Evolutionary conservation across 495 filamentous ascomycete species (phyloP), one percentile per base, ranked within the genome.

Genomic region (Podospora anserina): DNA sequence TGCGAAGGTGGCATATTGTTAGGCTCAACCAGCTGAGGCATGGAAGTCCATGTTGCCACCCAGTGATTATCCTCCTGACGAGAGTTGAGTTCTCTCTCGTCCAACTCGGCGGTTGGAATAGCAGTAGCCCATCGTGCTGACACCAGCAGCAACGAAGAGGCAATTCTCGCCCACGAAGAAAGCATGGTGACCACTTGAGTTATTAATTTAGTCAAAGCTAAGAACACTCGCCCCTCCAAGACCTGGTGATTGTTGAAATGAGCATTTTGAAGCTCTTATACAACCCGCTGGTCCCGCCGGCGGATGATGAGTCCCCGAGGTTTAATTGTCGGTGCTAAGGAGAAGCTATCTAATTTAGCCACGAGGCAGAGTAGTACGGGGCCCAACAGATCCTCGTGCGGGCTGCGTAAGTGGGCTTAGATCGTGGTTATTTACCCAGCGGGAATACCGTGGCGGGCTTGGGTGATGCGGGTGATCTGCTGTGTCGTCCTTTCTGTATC

Each of bases 1-100:
- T 86, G 86, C 2, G 81, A 70, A 0, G 84, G 83, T 13, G 88
- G 88, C 63, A 91, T 80, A 71, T 90, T 90, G 65, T 75, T 81
- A 30, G 81, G 82, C 70, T 91, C 88, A 5, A 87, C 86, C 18
- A 88, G 74, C 76, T 91, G 88, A 3, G 88, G 87, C 88, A 90
- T 90, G 7, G 86, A 79, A 0, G 86, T 84, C 88, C 88, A 91
- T 2, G 87, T 86, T 67, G 83, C 82, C 7, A 89, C 86, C 89
- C 89, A 91, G 67, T 88, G 87, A 34, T 58, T 68, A 6, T 70
- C 68, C 2, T 68, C 53, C 28, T 59, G 62, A 20, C 61, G 54
- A 13, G 68, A 27, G 9, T 26, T 55, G 1, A 70, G 63, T 3
- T 58, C 23, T 23, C 58, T 34, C 32, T 26, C 61, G 16, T 32